Percentiles rank a stretch among this genome's conserved stretches.
Evolutionary conservation across 2,329 filamentous ascomycete species (phyloP).

Genomic region (Thelonectria olida): DNA sequence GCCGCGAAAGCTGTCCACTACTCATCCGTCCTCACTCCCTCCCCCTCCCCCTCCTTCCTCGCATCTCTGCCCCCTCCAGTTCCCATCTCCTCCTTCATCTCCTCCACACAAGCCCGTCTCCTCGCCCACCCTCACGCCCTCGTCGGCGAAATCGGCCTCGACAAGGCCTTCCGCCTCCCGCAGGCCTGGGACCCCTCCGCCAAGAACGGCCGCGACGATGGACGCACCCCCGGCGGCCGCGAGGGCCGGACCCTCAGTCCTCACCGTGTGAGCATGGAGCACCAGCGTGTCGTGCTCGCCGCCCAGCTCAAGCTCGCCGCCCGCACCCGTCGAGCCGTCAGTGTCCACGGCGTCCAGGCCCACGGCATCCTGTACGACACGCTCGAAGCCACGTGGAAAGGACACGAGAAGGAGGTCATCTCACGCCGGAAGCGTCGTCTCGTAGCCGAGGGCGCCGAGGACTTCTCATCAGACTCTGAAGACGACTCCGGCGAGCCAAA

Average conservation of each 20-base stretch:
- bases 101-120: constrained; percentile 65
- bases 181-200: constrained; percentile 58
- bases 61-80: constrained; percentile 66
- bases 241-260: constrained; percentile 75
- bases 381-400: constrained; percentile 73
- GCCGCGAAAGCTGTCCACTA: constrained; percentile 68
- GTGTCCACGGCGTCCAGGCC: constrained; percentile 78
- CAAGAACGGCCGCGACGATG: constrained; percentile 37
- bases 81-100: constrained; percentile 67
- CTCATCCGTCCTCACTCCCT: constrained; percentile 69
- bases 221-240: constrained; percentile 73
- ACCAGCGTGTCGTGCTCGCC: constrained; percentile 73
- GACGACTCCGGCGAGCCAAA: constrained; percentile 44
- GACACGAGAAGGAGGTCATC: constrained; percentile 69
- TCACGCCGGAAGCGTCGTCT: constrained; percentile 67
- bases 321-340: constrained; percentile 71
- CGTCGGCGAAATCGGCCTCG: constrained; percentile 80
- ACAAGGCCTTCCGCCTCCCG: constrained; percentile 80
- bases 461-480: constrained; percentile 52
- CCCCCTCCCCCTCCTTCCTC: constrained; percentile 54
- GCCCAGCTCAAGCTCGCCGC: constrained; percentile 78
- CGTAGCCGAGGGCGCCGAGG: constrained; percentile 58
- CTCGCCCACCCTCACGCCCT: constrained; percentile 69
- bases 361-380: constrained; percentile 76
- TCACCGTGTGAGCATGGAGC: constrained; percentile 72